phyloP scores from a whole-genome alignment of 2,329 filamentous ascomycete genomes.

The Tolypocladium endophyticum region DNA sequence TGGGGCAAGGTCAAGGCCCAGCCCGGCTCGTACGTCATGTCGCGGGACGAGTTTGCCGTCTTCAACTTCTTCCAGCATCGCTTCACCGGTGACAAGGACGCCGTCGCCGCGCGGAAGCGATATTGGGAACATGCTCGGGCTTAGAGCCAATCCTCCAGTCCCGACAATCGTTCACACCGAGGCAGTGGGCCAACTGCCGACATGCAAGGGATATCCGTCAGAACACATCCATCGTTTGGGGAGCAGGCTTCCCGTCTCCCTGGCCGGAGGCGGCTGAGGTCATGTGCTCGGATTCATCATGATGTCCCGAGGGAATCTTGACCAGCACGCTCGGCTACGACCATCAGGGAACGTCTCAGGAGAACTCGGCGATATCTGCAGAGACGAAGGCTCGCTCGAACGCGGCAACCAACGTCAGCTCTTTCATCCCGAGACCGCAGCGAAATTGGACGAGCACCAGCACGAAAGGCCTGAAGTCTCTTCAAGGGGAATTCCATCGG shows the following conservation, averaged over 20 bases:
- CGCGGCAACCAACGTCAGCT: neutral
- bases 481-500: neutral
- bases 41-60: conserved; percentile 67
- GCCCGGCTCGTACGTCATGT: conserved; percentile 63
- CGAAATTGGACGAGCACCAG: neutral
- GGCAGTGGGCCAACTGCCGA: neutral
- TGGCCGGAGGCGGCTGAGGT: neutral
- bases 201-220: neutral
- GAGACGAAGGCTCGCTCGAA: neutral
- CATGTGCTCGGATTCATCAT: neutral
- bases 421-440: neutral
- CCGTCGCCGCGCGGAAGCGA: conserved; percentile 35
- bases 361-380: neutral
- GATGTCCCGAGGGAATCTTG: neutral
- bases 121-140: conserved; percentile 41
- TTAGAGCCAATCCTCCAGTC: conserved; percentile 9
- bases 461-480: neutral
- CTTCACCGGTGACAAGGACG: conserved; percentile 43
- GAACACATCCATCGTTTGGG: neutral
- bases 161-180: neutral
- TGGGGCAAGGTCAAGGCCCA: conserved; percentile 57
- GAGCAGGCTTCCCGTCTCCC: neutral
- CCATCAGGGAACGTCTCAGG: neutral
- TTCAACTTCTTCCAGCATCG: conserved; percentile 76
- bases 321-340: neutral